Percentiles rank a stretch among this genome's conserved stretches.
Conservation (phyloP, 2,329 filamentous ascomycete species). For the Aspergillus latus region DNA sequence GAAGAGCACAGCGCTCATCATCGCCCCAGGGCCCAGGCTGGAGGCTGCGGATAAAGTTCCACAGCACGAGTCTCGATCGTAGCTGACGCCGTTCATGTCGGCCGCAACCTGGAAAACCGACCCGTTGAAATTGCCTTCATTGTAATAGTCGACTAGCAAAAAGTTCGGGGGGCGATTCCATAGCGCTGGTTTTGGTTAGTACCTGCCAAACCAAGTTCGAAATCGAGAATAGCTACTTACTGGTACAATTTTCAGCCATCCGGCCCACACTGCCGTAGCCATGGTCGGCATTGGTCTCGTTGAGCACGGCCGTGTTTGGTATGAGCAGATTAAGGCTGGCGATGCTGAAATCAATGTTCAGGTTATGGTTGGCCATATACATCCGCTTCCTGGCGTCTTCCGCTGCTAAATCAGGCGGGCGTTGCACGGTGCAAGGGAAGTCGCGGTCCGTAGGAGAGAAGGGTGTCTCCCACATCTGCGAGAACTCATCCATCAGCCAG, state of each 20-base stretch:
- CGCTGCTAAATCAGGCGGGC: conserved; percentile 65
- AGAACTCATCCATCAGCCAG: conserved; percentile 85
- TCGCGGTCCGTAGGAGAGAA: conserved; percentile 69
- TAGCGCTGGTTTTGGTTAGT: conserved; percentile 33
- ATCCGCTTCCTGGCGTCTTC: conserved; percentile 61
- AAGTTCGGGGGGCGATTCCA: conserved; percentile 75
- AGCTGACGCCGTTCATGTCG: conserved; percentile 69
- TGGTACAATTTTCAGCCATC: conserved; percentile 62
- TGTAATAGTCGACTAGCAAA: conserved; percentile 83
- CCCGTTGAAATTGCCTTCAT: conserved; percentile 65
- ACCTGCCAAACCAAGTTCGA: background rate
- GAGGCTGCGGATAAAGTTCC: conserved; percentile 31
- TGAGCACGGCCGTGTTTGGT: conserved; percentile 68
- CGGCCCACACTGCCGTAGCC: conserved; percentile 67
- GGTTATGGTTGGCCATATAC: conserved; percentile 87
- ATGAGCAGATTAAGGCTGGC: conserved; percentile 65
- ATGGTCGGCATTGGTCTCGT: conserved; percentile 67
- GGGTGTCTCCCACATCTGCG: conserved; percentile 85
- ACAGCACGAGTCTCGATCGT: conserved; percentile 48
- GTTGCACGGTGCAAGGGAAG: conserved; percentile 77
- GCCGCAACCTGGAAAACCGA: conserved; percentile 77
- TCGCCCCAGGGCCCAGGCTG: conserved; percentile 19
- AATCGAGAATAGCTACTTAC: conserved; percentile 30
- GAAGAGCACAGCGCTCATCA: conserved; percentile 25
- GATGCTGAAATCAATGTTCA: conserved; percentile 74